Conservation (phyloP, 2,329 filamentous ascomycete genomes). For the Fusarium sp. region DNA sequence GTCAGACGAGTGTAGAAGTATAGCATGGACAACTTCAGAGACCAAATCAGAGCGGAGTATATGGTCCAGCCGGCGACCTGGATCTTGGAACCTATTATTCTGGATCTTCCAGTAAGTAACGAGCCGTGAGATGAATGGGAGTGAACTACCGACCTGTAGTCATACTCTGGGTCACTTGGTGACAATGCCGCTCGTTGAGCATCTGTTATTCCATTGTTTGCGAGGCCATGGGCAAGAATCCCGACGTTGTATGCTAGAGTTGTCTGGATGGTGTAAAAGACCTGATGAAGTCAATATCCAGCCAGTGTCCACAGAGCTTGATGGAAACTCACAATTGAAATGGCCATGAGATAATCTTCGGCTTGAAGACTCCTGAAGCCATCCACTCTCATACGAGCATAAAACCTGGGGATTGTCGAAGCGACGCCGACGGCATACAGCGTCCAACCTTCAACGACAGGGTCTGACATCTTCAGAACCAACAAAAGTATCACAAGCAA, state of each 20-base stretch:
- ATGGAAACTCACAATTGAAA: slow-evolving; percentile 14
- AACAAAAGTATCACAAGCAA: not conserved
- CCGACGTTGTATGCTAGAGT: slow-evolving; percentile 59
- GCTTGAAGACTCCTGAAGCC: slow-evolving; percentile 38
- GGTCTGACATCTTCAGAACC: slow-evolving; percentile 16
- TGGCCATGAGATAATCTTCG: slow-evolving; percentile 45
- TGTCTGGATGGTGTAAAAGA: slow-evolving; percentile 61
- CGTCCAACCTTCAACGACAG: slow-evolving; percentile 40
- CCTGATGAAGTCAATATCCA: slow-evolving; percentile 43
- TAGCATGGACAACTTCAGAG: slow-evolving; percentile 64
- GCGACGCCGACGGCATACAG: slow-evolving; percentile 41
- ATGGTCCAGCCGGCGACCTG: slow-evolving; percentile 64
- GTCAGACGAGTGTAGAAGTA: slow-evolving; percentile 65
- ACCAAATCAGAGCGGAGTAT: slow-evolving; percentile 62
- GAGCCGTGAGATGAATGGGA: rapidly evolving
- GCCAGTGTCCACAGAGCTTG: rapidly evolving
- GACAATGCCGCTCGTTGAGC: slow-evolving; percentile 55
- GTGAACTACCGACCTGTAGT: slow-evolving; percentile 37
- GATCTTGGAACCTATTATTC: slow-evolving; percentile 63
- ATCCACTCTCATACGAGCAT: slow-evolving; percentile 40
- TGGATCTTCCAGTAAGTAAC: slow-evolving; percentile 10
- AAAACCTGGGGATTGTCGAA: slow-evolving; percentile 43
- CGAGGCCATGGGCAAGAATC: slow-evolving; percentile 57
- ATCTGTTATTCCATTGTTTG: slow-evolving; percentile 64
- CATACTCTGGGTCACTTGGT: slow-evolving; percentile 54